A percentile compares a stretch with the other conserved stretches of the same genome.
Conservation (phyloP, 192 early-diverging fungal species). For the Coemansia sp. region DNA sequence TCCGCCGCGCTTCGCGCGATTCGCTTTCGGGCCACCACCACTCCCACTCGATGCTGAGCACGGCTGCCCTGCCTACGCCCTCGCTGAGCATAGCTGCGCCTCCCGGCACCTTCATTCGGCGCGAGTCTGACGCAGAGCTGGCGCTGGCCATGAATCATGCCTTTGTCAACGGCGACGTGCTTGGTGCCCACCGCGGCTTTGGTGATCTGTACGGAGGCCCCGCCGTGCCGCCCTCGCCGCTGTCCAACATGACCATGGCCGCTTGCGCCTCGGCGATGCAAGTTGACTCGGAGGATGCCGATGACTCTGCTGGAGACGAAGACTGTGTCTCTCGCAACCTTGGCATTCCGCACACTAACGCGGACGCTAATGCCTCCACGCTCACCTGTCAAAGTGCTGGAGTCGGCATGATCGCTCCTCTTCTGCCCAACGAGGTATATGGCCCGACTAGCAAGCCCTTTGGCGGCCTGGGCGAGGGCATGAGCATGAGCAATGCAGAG, state of each 20-base stretch:
- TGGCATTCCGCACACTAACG: background rate
- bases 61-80: background rate
- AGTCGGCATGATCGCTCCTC: background rate
- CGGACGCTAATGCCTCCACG: background rate
- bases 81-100: slow-evolving; percentile 3
- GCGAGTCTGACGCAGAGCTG: slow-evolving; percentile 55
- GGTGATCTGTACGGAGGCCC: slow-evolving; percentile 30
- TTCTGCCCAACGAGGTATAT: slow-evolving; percentile 19
- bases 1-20: slow-evolving; percentile 47
- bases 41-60: slow-evolving; percentile 8
- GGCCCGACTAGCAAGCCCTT: slow-evolving; percentile 12
- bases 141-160: slow-evolving; percentile 55
- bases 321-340: background rate
- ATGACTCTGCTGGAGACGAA: background rate
- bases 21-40: slow-evolving; percentile 21
- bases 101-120: slow-evolving; percentile 16
- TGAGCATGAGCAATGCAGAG: slow-evolving; percentile 17
- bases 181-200: slow-evolving; percentile 41
- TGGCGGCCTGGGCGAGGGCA: background rate
- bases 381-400: background rate
- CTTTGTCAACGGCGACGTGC: slow-evolving; percentile 46
- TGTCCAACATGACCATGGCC: slow-evolving; percentile 39
- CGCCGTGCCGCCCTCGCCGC: slow-evolving; percentile 41
- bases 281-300: slow-evolving; percentile 7
- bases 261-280: slow-evolving; percentile 18